These are phyloP conservation scores for Mortierella polycephala DNA, from an alignment of 371 early-diverging fungal species.

Conservation along the genomic window DNA sequence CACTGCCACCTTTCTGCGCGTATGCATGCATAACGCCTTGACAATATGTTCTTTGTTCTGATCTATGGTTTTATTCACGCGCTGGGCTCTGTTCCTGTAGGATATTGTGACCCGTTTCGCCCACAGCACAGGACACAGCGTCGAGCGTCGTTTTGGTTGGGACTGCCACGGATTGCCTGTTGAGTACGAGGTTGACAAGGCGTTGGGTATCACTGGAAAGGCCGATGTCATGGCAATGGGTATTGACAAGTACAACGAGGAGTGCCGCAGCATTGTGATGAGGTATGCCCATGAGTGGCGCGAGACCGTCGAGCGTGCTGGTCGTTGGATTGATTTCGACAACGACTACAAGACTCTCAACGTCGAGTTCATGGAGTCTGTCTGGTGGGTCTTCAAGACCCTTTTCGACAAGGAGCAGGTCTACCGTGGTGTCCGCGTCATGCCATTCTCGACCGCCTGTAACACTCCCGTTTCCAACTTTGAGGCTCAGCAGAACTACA, in stretches of 20 bases:
- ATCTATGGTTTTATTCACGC: background rate
- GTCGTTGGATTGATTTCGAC: constrained; percentile 99
- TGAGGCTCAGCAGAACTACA: constrained; percentile 99
- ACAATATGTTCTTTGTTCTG: background rate
- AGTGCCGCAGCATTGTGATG: constrained; percentile 99
- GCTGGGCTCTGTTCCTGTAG: constrained; percentile 46
- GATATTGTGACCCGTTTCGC: constrained; percentile 99
- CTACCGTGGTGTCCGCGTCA: constrained; percentile 97
- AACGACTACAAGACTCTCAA: constrained; percentile 99
- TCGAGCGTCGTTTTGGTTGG: constrained; percentile 99
- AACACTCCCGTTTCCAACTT: constrained; percentile 99
- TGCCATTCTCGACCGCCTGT: constrained; percentile 99
- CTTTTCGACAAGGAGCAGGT: constrained; percentile 97
- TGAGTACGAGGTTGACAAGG: constrained; percentile 99
- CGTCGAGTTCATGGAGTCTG: constrained; percentile 96
- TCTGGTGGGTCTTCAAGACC: constrained; percentile 99
- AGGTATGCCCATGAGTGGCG: constrained; percentile 98
- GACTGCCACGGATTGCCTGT: constrained; percentile 99
- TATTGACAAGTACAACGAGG: constrained; percentile 98
- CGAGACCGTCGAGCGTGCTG: constrained; percentile 96
- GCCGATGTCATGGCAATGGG: constrained; percentile 98
- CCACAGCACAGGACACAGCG: constrained; percentile 96
- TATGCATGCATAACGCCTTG: background rate
- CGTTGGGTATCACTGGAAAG: constrained; percentile 90
- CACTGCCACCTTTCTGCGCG: too few relatives aligned